Base-by-base conservation (phyloP, 2,329 filamentous ascomycete genomes). In the Alternaria sp. region DNA sequence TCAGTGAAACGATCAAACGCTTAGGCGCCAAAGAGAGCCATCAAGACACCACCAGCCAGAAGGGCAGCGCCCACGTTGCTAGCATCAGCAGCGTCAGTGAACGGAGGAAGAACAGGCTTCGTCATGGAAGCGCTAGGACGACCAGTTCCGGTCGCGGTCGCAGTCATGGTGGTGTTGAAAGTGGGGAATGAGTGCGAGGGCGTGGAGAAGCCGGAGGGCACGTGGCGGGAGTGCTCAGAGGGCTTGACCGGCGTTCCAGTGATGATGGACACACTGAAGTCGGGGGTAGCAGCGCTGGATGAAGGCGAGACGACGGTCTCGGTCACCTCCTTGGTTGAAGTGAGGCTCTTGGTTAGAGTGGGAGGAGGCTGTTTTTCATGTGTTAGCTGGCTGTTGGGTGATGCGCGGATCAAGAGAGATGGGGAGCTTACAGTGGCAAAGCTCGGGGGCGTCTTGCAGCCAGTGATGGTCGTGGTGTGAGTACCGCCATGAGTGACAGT, bases 1-100 rank as follows among this genome's bases (percentile, higher is more conserved):
- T 51, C 49, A 14, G 11, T 33, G 47, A 7, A 21, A 5, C 14
- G 1, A 12, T 37, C 0, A 15, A 33, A 26, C 28, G n/a, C 10
- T 57, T 60, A 66, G 44, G 33, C 44, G 15, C 56, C 60, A 21
- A 60, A 53, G n/a, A 65, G 26, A 33, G 58, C 62, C 47, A 59
- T 25, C 23, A 54, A 23, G n/a, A 63, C 7, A 25, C 51, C 62
- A 15, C 46, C 56, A 11, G 33, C 54, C 10, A 67, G 56, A 12
- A 33, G 26, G n/a, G 45, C 30, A 60, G 28, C 44, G 21, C 46
- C 62, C 21, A 65, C 25, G 4, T 60, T 46, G 21, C 46, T 55
- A 33, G 20, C 57, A 28, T 54, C 51, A 6, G 65, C 63, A 1
- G 59, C 65, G 49, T 56, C 60, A 20, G 46, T 61, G 26, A 58